Evolutionary conservation across 768 basidiomycete genomes (phyloP), one percentile per base, ranked within the genome.

Genomic region (Hortiboletus campestris): DNA sequence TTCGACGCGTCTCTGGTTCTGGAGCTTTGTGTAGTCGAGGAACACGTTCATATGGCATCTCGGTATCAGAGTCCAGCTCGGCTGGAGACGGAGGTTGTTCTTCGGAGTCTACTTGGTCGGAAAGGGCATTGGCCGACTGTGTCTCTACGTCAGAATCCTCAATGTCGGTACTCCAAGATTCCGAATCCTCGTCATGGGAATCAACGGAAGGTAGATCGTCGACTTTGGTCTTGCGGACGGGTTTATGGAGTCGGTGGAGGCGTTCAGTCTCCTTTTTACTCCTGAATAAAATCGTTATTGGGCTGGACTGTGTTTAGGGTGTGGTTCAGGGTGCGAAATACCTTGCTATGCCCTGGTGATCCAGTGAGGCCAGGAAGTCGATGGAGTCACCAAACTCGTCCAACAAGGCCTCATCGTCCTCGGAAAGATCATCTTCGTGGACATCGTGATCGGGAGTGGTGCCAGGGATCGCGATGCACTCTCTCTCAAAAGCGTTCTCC

Each of bases 221-320:
- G 44, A 77, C 72, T 46, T 73, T 69, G 29, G 66, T 64, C 53
- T 72, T 69, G 46, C 73, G 75, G 53, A 77, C 62, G 20, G 86
- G 84, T 68, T 86, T 91, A 56, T 80, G 74, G 31, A 90, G 70
- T 53, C 78, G 82, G 66, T 85, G 87, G 55, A 94, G 69, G 49
- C 88, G 78, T 51, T 85, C 78, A 0, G 84, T 89, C 70, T 91
- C 92, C 61, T 87, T 89, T 72, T 91, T 91, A 65, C 90, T 94
- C 84, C 91, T 95, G 56, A 31, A 55, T 31, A 35, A 44, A n/a
- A 49, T 45, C 29, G 43, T 61, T 8, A 51, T 55, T 12, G 16
- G 53, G 40, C 7, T 57, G 40, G 53, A 46, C 10, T 42, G 31
- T 48, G 29, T 10, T 42, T 36, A 17, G 17, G 51, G 38, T 11